Percentiles rank a stretch among this genome's conserved stretches.
These are phyloP conservation scores for Phytopythium cucurbitacearum DNA, from an alignment of 352 stramenopile species.

Conservation along the genomic window DNA sequence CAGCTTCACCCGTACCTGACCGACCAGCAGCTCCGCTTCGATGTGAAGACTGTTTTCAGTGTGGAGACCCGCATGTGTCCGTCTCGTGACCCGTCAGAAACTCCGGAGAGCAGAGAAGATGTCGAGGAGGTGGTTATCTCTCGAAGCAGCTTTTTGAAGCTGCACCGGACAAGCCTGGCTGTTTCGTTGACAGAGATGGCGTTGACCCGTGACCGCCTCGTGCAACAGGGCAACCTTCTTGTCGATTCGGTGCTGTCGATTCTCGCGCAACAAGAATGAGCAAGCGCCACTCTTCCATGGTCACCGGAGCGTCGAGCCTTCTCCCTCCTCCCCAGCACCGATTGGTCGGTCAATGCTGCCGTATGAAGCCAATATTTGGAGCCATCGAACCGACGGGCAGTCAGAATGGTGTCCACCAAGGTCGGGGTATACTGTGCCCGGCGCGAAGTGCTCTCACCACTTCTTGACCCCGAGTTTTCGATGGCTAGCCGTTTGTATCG, in stretches of 20 bases:
- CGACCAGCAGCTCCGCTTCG: slow-evolving; percentile 20
- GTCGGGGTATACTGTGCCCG: too few species aligned
- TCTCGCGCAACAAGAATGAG: slow-evolving; percentile 5
- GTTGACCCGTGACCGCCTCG: slow-evolving; percentile 19
- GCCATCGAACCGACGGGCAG: too few species aligned
- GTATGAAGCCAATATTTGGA: too few species aligned
- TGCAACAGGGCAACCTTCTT: slow-evolving; percentile 17
- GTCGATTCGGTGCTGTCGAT: slow-evolving; percentile 17
- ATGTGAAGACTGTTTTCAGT: slow-evolving; percentile 24
- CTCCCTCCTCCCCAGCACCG: too few species aligned
- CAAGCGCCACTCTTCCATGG: too few species aligned
- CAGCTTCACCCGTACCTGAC: slow-evolving; percentile 27
- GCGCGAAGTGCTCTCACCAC: too few species aligned
- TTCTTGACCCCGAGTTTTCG: too few species aligned
- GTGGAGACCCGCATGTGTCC: slow-evolving; percentile 16
- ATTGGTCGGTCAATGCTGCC: too few species aligned
- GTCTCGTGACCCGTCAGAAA: slow-evolving; percentile 2
- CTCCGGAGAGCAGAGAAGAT: slow-evolving; percentile 12
- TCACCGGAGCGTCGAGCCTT: too few species aligned
- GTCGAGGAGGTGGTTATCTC: slow-evolving; percentile 27
- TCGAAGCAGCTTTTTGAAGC: slow-evolving; percentile 30
- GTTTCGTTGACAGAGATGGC: slow-evolving; percentile 20
- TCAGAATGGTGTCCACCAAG: too few species aligned
- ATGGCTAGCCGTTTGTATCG: too few species aligned
- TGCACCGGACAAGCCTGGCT: slow-evolving; percentile 19